phyloP scores from a whole-genome alignment of 768 basidiomycete species.

The Russula sp. region DNA sequence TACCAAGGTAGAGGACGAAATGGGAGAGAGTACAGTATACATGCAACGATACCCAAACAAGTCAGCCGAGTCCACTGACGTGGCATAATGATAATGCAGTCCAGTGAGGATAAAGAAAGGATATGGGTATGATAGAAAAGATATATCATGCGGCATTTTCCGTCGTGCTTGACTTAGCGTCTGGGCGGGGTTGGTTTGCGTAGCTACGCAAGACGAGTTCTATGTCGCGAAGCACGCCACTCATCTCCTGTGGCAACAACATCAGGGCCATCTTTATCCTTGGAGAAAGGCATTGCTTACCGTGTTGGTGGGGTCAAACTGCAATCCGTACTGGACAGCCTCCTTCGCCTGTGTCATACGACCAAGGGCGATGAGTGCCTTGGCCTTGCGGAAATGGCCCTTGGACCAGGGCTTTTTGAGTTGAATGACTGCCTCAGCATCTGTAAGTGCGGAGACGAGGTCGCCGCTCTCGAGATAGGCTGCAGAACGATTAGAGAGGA shows the following conservation, averaged over 20 bases:
- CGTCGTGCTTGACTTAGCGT: not conserved
- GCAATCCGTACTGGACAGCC: conserved; percentile 74
- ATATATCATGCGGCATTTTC: conserved; percentile 9
- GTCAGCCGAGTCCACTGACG: not conserved
- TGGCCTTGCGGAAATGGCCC: conserved; percentile 91
- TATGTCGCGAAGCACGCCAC: conserved; percentile 20
- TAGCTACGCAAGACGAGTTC: conserved; percentile 18
- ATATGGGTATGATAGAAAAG: conserved; percentile 5
- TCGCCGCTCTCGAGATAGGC: conserved; percentile 76
- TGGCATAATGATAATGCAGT: not conserved
- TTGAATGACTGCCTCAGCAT: conserved; percentile 86
- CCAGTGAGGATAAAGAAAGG: not conserved
- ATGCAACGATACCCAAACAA: not conserved
- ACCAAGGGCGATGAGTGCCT: conserved; percentile 73
- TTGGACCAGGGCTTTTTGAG: conserved; percentile 89
- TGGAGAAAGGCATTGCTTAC: conserved; percentile 32
- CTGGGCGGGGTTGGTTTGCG: conserved; percentile 6
- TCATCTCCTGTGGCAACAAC: conserved; percentile 19
- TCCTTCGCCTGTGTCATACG: conserved; percentile 71
- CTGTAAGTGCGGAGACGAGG: conserved; percentile 69
- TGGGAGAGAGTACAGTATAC: not conserved
- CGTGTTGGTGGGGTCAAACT: conserved; percentile 69
- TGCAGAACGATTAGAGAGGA: conserved; percentile 88
- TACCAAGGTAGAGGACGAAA: not conserved
- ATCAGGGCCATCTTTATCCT: not conserved